Percentiles rank a stretch among this genome's conserved stretches.
These are phyloP conservation scores for Picea mariana DNA, from an alignment of 83 land plant genomes.

Conservation along the genomic window DNA sequence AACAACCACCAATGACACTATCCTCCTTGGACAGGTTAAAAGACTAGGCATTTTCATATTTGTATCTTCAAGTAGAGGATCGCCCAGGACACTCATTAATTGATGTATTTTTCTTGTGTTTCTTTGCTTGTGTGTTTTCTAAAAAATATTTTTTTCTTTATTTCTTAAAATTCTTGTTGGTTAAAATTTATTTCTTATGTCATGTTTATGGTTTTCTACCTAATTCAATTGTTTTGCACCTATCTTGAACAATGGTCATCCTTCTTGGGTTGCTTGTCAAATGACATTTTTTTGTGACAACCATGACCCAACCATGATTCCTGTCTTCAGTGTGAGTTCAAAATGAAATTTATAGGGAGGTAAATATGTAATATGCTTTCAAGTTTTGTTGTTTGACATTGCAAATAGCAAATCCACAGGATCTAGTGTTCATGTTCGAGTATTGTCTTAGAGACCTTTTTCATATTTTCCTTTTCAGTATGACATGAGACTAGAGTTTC, in stretches of 20 bases:
- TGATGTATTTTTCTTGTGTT: not conserved
- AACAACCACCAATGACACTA: not conserved
- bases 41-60: not conserved
- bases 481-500: no score
- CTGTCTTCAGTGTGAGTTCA: not conserved
- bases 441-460: not conserved
- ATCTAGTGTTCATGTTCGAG: not conserved
- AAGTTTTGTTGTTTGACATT: not conserved
- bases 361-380: not conserved
- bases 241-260: not conserved
- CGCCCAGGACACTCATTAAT: not conserved
- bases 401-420: not conserved
- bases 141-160: not conserved
- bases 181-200: not conserved
- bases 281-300: slow-evolving; percentile 4
- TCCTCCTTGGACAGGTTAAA: not conserved
- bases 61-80: not conserved
- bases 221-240: not conserved
- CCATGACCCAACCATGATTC: not conserved
- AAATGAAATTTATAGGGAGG: not conserved
- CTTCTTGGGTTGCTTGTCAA: not conserved
- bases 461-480: not conserved
- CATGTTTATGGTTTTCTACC: no score
- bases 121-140: not conserved
- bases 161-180: no score